Evolutionary conservation across 345 rosid species (phyloP), one percentile per base, ranked within the genome.

Genomic region (Rhodamnia argentea): DNA sequence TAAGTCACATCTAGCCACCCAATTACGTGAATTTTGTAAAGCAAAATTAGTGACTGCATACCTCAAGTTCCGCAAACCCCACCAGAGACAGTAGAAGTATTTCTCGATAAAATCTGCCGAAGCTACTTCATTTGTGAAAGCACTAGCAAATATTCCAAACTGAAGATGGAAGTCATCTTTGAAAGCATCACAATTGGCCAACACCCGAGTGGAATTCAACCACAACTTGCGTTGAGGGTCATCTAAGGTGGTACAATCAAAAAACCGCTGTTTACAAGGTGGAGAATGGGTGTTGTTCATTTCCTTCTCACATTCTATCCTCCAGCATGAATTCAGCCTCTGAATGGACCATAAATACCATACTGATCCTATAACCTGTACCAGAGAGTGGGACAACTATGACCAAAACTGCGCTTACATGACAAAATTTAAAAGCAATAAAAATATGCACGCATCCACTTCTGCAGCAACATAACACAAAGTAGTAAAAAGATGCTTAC

Each of bases 11-110:
- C 58, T 52, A 83, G 84, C 62, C 53, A 47, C 27, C 85, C 20
- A 76, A 40, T 20, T 37, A 15, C 24, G 3, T 42, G 22, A 76
- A 82, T n/a, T 54, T 27, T 50, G 29, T 10, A 51, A 7, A 56
- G 29, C 32, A 15, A 56, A 84, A 84, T 57, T 32, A 27, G 50
- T 4, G 0, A 24, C 12, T 26, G 60, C 58, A 29, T 85, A 97
- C 98, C 98, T 91, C 83, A 96, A 89, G 87, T 90, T 93, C 84
- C 94, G 93, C 20, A 97, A 91, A 27, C 99, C 99, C 96, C 97
- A 96, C 98, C 99, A 96, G 55, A 96, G 96, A 85, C 99, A 94
- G 59, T 94, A 97, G 87, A 96, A 94, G 87, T 91, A 95, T 85
- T 95, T 97, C 51, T 93, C 90, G 27, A 85, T 51, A 86, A 96